phyloP scores from a whole-genome alignment of 73 alveolate species.

The Paramecium sexaurelia region DNA sequence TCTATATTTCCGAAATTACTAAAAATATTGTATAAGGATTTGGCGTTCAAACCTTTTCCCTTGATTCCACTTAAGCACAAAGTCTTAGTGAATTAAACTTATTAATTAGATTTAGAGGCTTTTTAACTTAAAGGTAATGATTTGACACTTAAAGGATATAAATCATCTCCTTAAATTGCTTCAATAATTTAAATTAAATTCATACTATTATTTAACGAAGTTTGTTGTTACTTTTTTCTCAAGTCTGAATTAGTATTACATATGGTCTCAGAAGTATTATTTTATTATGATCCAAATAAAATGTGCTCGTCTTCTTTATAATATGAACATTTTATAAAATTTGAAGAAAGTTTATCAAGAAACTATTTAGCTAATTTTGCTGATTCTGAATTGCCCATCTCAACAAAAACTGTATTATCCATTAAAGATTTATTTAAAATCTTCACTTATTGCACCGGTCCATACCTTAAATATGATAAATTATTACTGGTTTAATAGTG shows the following conservation, averaged over 20 bases:
- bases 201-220: slow-evolving; percentile 26
- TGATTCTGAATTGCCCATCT: slow-evolving; percentile 10
- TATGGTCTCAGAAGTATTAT: neutral
- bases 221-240: neutral
- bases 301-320: neutral
- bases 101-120: neutral
- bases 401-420: slow-evolving; percentile 26
- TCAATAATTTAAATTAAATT: neutral
- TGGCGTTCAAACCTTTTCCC: neutral
- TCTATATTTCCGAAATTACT: slow-evolving; percentile 53
- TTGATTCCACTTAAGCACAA: neutral
- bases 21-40: slow-evolving; percentile 4
- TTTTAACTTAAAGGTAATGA: neutral
- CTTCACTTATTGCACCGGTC: slow-evolving; percentile 4
- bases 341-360: slow-evolving; percentile 50
- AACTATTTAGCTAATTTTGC: slow-evolving; percentile 42
- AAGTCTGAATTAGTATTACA: neutral
- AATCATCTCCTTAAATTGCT: neutral
- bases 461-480: neutral
- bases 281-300: neutral
- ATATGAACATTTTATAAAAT: slow-evolving; percentile 8
- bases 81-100: neutral
- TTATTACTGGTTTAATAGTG: slow-evolving; percentile 16
- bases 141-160: neutral
- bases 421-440: neutral